These are phyloP conservation scores for Ophioceras dolichostomum DNA, from an alignment of 2,329 filamentous ascomycete genomes.

Conservation along the genomic window DNA sequence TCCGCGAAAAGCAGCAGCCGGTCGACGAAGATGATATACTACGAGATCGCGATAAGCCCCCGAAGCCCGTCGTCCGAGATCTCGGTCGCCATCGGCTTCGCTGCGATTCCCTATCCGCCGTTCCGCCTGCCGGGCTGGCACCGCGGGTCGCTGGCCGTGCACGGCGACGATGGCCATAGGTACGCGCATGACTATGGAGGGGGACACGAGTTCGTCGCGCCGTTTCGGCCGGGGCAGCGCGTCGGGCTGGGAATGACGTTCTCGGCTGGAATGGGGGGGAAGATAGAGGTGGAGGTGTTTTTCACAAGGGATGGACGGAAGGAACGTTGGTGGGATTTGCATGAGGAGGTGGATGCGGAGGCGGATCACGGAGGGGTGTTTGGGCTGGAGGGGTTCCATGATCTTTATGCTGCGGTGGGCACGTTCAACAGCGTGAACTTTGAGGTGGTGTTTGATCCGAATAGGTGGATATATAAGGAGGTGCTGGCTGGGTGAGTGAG, in stretches of 20 bases:
- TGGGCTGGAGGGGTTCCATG: conserved; percentile 59
- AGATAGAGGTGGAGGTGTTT: conserved; percentile 47
- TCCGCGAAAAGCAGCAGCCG: not conserved
- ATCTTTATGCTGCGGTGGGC: conserved; percentile 60
- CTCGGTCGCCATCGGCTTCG: conserved; percentile 54
- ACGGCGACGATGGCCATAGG: conserved; percentile 66
- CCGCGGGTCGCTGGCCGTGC: conserved; percentile 60
- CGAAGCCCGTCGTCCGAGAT: conserved; percentile 27
- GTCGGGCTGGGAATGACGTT: conserved; percentile 64
- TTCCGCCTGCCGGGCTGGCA: conserved; percentile 78
- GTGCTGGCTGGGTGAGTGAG: too few species aligned
- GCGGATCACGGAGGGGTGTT: conserved; percentile 45
- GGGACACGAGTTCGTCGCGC: conserved; percentile 52
- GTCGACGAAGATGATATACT: conserved; percentile 49
- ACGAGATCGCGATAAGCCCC: conserved; percentile 47
- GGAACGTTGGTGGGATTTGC: conserved; percentile 55
- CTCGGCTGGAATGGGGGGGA: conserved; percentile 12
- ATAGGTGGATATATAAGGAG: conserved; percentile 41
- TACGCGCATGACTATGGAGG: conserved; percentile 68
- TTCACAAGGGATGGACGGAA: conserved; percentile 55
- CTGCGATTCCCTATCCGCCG: conserved; percentile 61
- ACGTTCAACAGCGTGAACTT: conserved; percentile 57
- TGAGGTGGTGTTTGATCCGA: conserved; percentile 51
- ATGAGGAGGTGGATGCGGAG: conserved; percentile 58
- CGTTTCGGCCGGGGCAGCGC: conserved; percentile 53